A percentile compares a stretch with the other conserved stretches of the same genome.
phyloP scores from a whole-genome alignment of 1,284 basidiomycete genomes.

The Fomitopsis pinicola region DNA sequence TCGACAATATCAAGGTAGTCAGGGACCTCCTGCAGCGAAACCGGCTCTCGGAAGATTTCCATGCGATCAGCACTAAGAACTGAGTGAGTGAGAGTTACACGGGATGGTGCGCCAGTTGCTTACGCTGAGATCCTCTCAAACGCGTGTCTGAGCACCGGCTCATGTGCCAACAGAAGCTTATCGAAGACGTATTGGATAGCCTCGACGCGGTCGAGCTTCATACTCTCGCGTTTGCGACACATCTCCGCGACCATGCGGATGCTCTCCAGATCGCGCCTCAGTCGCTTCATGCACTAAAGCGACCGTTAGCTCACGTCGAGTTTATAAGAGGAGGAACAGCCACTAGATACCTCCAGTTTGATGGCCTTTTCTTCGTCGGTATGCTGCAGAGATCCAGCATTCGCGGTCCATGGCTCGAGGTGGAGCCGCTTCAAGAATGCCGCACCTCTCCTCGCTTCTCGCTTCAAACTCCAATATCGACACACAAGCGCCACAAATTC shows the following conservation, averaged over 20 bases:
- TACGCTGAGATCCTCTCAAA: conserved; percentile 74
- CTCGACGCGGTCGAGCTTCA: conserved; percentile 76
- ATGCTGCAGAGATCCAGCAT: conserved; percentile 57
- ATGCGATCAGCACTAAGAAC: conserved; percentile 64
- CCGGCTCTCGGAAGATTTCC: conserved; percentile 77
- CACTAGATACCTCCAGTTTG: conserved; percentile 70
- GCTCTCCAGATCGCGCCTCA: conserved; percentile 76
- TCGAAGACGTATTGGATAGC: conserved; percentile 69
- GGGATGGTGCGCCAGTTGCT: conserved; percentile 21
- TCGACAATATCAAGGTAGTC: conserved; percentile 91
- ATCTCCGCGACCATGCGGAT: conserved; percentile 72
- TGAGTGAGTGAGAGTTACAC: neutral
- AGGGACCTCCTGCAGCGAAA: conserved; percentile 77
- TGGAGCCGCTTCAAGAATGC: conserved; percentile 92
- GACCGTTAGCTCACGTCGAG: neutral
- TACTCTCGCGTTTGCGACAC: conserved; percentile 78
- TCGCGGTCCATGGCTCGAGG: conserved; percentile 96
- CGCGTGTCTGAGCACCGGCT: conserved; percentile 54
- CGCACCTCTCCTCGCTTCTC: conserved; percentile 90
- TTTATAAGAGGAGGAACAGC: neutral
- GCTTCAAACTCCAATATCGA: conserved; percentile 95
- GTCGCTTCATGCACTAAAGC: conserved; percentile 61
- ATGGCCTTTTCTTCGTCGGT: conserved; percentile 81
- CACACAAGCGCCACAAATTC: conserved; percentile 81
- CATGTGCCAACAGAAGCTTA: conserved; percentile 63